Evolutionary conservation across 1,139 yeast species (phyloP), one percentile per base, ranked within the genome.

Genomic region (Debaryomycetaceae sp.): DNA sequence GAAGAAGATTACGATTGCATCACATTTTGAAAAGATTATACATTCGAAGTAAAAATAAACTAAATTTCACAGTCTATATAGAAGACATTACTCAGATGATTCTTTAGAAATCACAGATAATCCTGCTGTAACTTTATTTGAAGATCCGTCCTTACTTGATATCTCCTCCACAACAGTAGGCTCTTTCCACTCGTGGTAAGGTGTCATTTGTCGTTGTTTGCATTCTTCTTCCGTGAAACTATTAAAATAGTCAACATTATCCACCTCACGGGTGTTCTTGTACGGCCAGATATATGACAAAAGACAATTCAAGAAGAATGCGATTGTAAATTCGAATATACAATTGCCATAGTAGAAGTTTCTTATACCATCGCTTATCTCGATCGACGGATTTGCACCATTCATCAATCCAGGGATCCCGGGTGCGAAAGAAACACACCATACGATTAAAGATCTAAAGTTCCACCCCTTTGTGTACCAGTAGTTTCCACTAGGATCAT

Each of bases 401-500:
- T 67, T 61, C 9, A 49, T 49, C 40, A 51, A 42, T 2, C 59
- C 59, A 2, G 59, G 58, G 9, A 56, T 34, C 1, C 60, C 59
- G 6, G 54, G 53, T n/a, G 45, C 49, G 20, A 52, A 46, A 34
- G 50, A 63, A 6, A 56, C 47, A 1, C 63, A 13, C 56, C 67
- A 67, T 13, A 66, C 59, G 6, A 49, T 42, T 9, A 67, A 44
- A 7, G 65, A 57, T 48, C 72, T 59, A 58, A 62, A 62, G 50
- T 72, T 68, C 42, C 66, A 41, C 4, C 78, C 78, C 17, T 57
- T 41, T 36, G 56, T 50, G 49, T 59, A 72, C 35, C 50, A 53
- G 39, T 48, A 57, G 5, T 40, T 44, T 6, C 55, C 59, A 4
- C 45, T 38, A 0, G 47, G 24, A 1, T 40, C 24, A 20, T 47